These are phyloP conservation scores for Sanghuangporus sanghuang DNA, from an alignment of 1,284 basidiomycete genomes.

Conservation along the genomic window DNA sequence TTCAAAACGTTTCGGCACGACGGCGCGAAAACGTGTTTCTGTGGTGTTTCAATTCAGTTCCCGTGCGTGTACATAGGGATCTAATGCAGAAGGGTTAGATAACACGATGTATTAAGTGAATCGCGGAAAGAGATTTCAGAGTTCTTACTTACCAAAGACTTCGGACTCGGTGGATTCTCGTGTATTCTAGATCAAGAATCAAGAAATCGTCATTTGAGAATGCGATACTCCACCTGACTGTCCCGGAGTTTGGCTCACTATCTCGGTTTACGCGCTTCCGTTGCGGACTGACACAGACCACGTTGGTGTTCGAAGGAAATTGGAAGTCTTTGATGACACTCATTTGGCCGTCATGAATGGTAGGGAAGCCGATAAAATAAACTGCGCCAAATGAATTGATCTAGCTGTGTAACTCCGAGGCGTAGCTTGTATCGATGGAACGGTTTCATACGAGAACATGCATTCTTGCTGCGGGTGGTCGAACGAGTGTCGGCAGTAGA, in stretches of 20 bases:
- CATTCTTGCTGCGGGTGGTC: background rate
- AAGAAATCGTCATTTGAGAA: background rate
- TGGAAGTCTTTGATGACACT: background rate
- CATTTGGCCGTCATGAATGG: background rate
- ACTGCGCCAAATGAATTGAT: background rate
- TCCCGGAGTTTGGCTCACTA: background rate
- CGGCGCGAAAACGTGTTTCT: constrained; percentile 1
- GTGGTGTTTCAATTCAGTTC: background rate
- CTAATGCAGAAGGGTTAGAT: background rate
- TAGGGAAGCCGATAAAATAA: background rate
- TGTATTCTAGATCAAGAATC: background rate
- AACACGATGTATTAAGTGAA: background rate
- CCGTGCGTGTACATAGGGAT: background rate
- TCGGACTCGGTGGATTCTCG: background rate
- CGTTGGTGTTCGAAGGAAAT: background rate
- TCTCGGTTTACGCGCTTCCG: background rate
- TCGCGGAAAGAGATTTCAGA: background rate
- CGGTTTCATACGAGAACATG: background rate
- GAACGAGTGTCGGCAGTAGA: background rate
- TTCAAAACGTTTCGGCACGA: background rate
- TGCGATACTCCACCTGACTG: background rate
- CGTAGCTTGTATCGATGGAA: background rate
- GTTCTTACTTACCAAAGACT: background rate
- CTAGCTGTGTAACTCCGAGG: background rate
- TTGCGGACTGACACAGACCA: background rate